A percentile compares a stretch with the other conserved stretches of the same genome.
These are phyloP conservation scores for Coprinopsis strossmayeri DNA, from an alignment of 768 basidiomycete genomes.

Conservation along the genomic window DNA sequence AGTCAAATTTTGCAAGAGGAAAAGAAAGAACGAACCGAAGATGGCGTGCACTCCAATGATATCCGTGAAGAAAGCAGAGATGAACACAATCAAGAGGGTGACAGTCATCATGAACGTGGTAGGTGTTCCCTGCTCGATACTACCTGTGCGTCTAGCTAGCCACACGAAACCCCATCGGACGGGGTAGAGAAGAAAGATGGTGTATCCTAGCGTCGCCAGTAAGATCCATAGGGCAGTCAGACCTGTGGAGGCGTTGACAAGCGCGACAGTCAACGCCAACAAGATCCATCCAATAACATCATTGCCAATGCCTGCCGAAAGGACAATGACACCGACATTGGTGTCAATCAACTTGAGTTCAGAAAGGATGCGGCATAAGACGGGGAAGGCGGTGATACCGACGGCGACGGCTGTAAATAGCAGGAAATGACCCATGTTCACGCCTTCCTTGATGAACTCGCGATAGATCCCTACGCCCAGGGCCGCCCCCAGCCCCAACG, in stretches of 20 bases:
- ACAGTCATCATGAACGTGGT: conserved; percentile 74
- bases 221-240: conserved; percentile 77
- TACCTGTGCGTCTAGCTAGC: conserved; percentile 62
- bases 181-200: conserved; percentile 60
- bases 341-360: conserved; percentile 80
- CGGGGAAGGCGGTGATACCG: conserved; percentile 78
- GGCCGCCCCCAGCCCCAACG: conserved; percentile 77
- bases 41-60: conserved; percentile 76
- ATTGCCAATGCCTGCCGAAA: conserved; percentile 81
- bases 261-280: conserved; percentile 75
- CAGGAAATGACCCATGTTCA: conserved; percentile 76
- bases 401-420: conserved; percentile 83
- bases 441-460: conserved; percentile 48
- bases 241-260: conserved; percentile 72
- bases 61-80: conserved; percentile 79
- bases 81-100: conserved; percentile 66
- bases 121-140: conserved; percentile 66
- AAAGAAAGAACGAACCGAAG: conserved; percentile 34
- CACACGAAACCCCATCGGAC: conserved; percentile 58
- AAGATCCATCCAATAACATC: conserved; percentile 79
- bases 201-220: conserved; percentile 59
- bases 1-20: conserved; percentile 15
- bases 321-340: conserved; percentile 73
- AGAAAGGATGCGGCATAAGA: conserved; percentile 79
- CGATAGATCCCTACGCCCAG: conserved; percentile 69